phyloP scores from a whole-genome alignment of 1,284 basidiomycete genomes.

The Malassezia brasiliensis region DNA sequence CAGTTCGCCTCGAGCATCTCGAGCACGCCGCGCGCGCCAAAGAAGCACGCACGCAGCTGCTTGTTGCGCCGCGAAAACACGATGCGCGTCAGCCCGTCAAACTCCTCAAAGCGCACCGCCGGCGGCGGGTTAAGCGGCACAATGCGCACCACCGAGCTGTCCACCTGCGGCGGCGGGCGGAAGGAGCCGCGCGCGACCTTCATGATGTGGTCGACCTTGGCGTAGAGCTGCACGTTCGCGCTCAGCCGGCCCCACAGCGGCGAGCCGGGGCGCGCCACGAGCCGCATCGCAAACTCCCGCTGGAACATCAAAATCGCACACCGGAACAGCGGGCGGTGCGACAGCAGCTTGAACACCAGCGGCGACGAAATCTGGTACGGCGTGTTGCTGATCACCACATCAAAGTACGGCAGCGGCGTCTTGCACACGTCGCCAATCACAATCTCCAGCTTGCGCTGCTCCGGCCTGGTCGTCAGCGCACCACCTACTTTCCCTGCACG shows the following conservation, averaged over 20 bases:
- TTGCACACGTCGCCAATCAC: slow-evolving; percentile 96
- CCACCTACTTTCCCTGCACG: slow-evolving; percentile 91
- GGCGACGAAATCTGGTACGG: slow-evolving; percentile 99
- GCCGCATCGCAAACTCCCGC: slow-evolving; percentile 87
- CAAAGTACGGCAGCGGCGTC: slow-evolving; percentile 89
- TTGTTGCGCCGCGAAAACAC: slow-evolving; percentile 86
- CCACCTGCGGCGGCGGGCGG: slow-evolving; percentile 87
- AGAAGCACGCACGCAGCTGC: slow-evolving; percentile 71
- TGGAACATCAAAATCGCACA: slow-evolving; percentile 99
- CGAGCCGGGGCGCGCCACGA: slow-evolving; percentile 76
- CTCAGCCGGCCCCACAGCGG: slow-evolving; percentile 84
- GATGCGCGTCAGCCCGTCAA: slow-evolving; percentile 84
- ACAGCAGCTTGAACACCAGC: slow-evolving; percentile 89
- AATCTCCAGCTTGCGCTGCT: slow-evolving; percentile 86
- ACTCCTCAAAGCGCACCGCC: slow-evolving; percentile 89
- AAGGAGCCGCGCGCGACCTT: slow-evolving; percentile 94
- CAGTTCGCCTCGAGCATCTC: slow-evolving; percentile 91
- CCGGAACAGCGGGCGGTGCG: slow-evolving; percentile 85
- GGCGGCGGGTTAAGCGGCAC: slow-evolving; percentile 90
- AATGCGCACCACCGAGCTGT: slow-evolving; percentile 81
- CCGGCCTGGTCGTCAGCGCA: slow-evolving; percentile 59
- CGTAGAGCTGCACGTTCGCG: slow-evolving; percentile 91
- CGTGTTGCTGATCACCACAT: slow-evolving; percentile 97
- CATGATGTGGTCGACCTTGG: slow-evolving; percentile 92
- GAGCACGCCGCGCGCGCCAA: slow-evolving; percentile 77